Evolutionary conservation across 2,329 filamentous ascomycete genomes (phyloP), one percentile per base, ranked within the genome.

Genomic region (Rhinocladiella mackenziei): DNA sequence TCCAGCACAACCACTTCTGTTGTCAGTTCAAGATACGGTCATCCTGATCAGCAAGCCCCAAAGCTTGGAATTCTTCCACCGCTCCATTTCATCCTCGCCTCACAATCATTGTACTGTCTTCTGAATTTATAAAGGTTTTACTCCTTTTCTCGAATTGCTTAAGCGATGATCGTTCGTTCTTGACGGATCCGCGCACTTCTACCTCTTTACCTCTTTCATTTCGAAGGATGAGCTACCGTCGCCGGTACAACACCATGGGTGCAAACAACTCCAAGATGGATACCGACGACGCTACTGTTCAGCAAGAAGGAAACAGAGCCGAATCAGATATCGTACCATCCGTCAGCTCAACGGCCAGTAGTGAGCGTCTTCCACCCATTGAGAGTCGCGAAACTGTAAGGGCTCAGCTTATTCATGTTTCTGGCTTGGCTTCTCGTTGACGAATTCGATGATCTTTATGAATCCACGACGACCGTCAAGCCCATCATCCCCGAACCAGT

Each of bases 341-440:
- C 2, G 11, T 15, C 5, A 19, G 11, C 13, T 23, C 26, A 5
- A 5, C 15, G 6, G 11, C 10, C 11, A n/a, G 15, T 7, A 20
- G 26, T 23, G 23, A 33, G 19, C 35, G 42, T 3, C 45, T 52
- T 18, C 50, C 45, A 18, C 45, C 45, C 18, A 23, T 49, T 15
- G 45, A 52, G 23, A 49, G 50, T 32, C 35, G 42, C 6, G 38
- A 49, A 26, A 32, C 39, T 8, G 36, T 52, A 5, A 38, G 17
- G 34, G 14, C 26, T 15, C 33, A 52, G 31, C 35, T 33, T 13
- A 20, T n/a, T 30, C 19, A 10, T 8, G 7, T 13, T 52, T 11
- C 8, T 19, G 11, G 14, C 14, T 9, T 52, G 50, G 50, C 25
- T 11, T 6, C 14, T 40, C 3, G 25, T 46, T 7, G 50, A 52